phyloP scores from a whole-genome alignment of 345 rosid genomes.

The Capsella bursapastoris region DNA sequence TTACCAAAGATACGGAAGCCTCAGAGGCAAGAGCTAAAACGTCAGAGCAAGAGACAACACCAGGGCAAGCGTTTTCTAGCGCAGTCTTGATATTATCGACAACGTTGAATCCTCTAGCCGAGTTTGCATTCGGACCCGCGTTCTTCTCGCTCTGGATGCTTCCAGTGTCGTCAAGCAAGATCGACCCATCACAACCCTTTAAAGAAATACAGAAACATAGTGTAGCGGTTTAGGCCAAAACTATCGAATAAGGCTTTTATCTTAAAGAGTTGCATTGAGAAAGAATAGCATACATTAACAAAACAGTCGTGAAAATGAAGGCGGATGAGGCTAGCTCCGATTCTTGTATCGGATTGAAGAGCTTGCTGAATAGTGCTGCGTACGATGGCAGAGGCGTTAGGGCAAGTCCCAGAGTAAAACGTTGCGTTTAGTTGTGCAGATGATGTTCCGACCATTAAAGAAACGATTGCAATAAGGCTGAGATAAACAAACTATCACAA shows the following conservation, averaged over 20 bases:
- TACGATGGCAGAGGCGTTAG: constrained; percentile 62
- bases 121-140: constrained; percentile 56
- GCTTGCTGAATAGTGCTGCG: constrained; percentile 61
- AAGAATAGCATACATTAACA: constrained; percentile 53
- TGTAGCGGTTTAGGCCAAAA: background rate
- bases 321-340: constrained; percentile 78
- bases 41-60: constrained; percentile 81
- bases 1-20: constrained; percentile 67
- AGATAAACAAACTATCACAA: constrained; percentile 21
- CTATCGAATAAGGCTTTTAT: background rate
- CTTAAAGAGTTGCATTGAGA: background rate
- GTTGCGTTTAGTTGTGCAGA: constrained; percentile 56
- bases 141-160: constrained; percentile 68
- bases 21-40: constrained; percentile 74
- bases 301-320: constrained; percentile 93
- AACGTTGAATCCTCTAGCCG: constrained; percentile 64
- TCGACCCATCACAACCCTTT: constrained; percentile 79
- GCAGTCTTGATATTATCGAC: constrained; percentile 76
- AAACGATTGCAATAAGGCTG: constrained; percentile 26
- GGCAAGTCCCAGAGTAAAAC: constrained; percentile 67
- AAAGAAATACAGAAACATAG: background rate
- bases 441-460: constrained; percentile 28
- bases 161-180: constrained; percentile 59
- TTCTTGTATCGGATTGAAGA: constrained; percentile 60
- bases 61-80: constrained; percentile 67